Conservation (phyloP, 129 eudicot species). For the Scalesia atractyloides region DNA sequence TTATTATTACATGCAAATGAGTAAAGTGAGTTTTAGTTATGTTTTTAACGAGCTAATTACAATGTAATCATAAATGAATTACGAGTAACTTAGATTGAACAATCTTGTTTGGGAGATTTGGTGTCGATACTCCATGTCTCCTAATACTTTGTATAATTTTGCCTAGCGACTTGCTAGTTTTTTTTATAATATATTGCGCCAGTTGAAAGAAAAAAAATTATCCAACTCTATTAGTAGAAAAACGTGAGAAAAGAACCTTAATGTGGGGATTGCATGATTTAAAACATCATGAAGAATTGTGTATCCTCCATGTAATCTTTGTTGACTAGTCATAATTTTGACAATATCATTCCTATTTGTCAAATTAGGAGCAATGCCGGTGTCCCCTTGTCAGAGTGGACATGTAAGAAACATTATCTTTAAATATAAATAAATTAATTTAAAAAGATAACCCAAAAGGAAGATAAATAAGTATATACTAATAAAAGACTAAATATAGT, state of each 20-base stretch:
- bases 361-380: slow-evolving; percentile 9
- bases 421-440: not conserved
- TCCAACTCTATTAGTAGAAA: not conserved
- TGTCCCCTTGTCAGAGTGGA: slow-evolving; percentile 15
- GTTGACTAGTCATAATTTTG: slow-evolving; percentile 16
- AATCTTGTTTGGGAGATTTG: too few relatives aligned
- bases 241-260: not conserved
- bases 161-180: too few relatives aligned
- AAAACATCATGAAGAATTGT: slow-evolving; percentile 8
- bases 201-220: too few relatives aligned
- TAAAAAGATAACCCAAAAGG: not conserved
- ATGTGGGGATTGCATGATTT: slow-evolving; percentile 13
- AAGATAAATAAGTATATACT: not conserved
- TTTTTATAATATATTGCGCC: too few relatives aligned
- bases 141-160: too few relatives aligned
- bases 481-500: not conserved
- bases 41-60: too few relatives aligned
- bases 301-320: not conserved
- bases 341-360: not conserved
- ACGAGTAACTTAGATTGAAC: too few relatives aligned
- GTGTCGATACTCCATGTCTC: too few relatives aligned
- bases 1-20: too few relatives aligned
- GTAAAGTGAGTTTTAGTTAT: too few relatives aligned
- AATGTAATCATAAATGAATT: too few relatives aligned
- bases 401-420: not conserved